A percentile compares a stretch with the other conserved stretches of the same genome.
These are phyloP conservation scores for Trifolium pratense DNA, from an alignment of 306 rosid genomes.

Conservation along the genomic window DNA sequence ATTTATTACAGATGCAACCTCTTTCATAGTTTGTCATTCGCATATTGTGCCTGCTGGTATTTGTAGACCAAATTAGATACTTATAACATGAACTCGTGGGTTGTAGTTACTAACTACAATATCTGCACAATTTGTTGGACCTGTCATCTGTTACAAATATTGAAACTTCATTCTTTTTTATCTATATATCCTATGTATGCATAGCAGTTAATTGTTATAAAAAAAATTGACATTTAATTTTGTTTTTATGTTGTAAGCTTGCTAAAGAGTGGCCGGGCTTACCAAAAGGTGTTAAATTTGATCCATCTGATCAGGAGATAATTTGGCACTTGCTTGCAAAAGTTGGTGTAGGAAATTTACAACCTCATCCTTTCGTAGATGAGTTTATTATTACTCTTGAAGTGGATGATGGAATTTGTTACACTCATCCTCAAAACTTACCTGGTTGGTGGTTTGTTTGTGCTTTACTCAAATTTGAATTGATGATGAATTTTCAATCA, in stretches of 20 bases:
- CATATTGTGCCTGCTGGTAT: no score
- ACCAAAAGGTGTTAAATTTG: slow-evolving; percentile 91
- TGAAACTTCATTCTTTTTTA: no score
- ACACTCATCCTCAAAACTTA: slow-evolving; percentile 76
- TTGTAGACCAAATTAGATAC: no score
- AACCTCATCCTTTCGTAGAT: slow-evolving; percentile 76
- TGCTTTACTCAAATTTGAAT: slow-evolving; percentile 27
- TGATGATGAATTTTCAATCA: slow-evolving; percentile 22
- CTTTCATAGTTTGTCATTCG: no score
- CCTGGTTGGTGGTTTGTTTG: slow-evolving; percentile 57
- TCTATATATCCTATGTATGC: no score
- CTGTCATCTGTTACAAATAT: no score
- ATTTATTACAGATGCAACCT: no score
- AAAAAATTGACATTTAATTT: no score
- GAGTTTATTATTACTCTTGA: slow-evolving; percentile 73
- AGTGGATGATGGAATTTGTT: slow-evolving; percentile 74
- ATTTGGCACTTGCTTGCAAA: slow-evolving; percentile 79
- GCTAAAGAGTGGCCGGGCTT: slow-evolving; percentile 86
- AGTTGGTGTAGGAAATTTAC: slow-evolving; percentile 52
- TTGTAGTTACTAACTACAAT: no score
- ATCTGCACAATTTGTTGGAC: no score
- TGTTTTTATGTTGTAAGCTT: slow-evolving; percentile 51
- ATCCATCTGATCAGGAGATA: slow-evolving; percentile 87
- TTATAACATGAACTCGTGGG: no score
- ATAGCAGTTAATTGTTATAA: no score